Base-by-base conservation (phyloP, 768 basidiomycete genomes). In the Tephrocybe sp. region DNA sequence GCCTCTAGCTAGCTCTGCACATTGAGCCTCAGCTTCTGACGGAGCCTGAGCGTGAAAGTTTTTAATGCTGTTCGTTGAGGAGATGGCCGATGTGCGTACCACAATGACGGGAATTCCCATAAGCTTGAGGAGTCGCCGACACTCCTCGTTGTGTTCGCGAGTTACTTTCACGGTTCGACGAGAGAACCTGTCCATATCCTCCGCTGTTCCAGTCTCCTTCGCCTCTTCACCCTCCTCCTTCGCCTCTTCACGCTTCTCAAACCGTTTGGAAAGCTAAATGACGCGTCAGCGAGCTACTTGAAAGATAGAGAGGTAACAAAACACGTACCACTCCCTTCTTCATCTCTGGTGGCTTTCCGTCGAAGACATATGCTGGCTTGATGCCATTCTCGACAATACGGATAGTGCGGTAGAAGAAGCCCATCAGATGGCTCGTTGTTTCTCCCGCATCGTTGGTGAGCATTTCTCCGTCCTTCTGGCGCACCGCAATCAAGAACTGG, bases 321-420 rank as follows among this genome's bases (percentile, higher is more conserved):
- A 21, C 12, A 86, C 93, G 64, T 62, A 99, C 96, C 62, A 98
- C 94, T 45, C 93, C 93, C 50, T 93, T 87, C 73, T 99, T 99
- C 73, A 99, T 71, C 61, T 98, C 94, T 40, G 97, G 97, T 2
- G 97, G 97, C 68, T 95, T 96, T 18, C 97, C 97, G 68, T 99
- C 97, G 58, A 99, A 99, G 28, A 99, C 93, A 68, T 98, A 98
- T 28, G 88, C 88, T 0, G 96, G 95, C 64, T 99, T 99, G 65
- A 99, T 93, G 3, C 97, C 97, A 58, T 98, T 96, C 71, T 99
- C 97, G 15, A 95, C 95, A 67, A 99, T 98, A 20, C 97, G 81
- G 53, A 99, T 91, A 0, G 97, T 99, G 33, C 95, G 81, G 63
- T 98, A 98, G 73, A 99, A 99, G 68, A 98, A 89, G 0, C 97